Percentiles rank a stretch among this genome's conserved stretches.
phyloP scores from a whole-genome alignment of 1,284 basidiomycete species.

The Sanghuangporus weigelae region DNA sequence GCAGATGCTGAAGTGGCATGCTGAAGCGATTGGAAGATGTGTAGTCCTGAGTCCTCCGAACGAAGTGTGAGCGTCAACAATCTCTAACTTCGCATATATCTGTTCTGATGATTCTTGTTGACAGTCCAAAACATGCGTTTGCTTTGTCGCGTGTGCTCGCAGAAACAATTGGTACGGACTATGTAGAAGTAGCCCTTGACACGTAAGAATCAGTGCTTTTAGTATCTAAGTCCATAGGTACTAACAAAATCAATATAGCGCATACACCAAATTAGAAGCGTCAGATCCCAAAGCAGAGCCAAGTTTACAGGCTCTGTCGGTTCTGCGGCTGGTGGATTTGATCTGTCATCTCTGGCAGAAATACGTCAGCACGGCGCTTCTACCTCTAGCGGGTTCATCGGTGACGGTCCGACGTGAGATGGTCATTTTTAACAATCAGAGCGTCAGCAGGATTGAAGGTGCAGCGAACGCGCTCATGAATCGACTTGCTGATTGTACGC shows the following conservation, averaged over 20 bases:
- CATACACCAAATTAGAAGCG: constrained; percentile 66
- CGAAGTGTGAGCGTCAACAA: constrained; percentile 66
- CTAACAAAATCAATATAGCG: constrained; percentile 38
- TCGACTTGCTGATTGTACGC: constrained; percentile 76
- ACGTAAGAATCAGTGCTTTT: constrained; percentile 52
- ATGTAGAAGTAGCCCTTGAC: constrained; percentile 89
- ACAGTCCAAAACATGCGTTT: constrained; percentile 87
- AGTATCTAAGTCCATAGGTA: not conserved
- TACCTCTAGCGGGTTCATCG: constrained; percentile 83
- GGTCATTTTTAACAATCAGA: constrained; percentile 90
- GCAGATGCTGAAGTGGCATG: constrained; percentile 93
- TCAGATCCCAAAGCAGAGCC: constrained; percentile 79
- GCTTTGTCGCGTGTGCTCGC: constrained; percentile 83
- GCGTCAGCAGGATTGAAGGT: constrained; percentile 83
- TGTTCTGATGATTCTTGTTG: not conserved
- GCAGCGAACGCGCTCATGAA: constrained; percentile 83
- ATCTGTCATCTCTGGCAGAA: constrained; percentile 97
- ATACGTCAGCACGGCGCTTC: constrained; percentile 87
- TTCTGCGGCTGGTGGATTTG: constrained; percentile 79
- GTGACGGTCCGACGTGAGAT: constrained; percentile 92
- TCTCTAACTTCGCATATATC: not conserved
- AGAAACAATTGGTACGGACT: constrained; percentile 82
- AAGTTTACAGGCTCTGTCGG: constrained; percentile 61
- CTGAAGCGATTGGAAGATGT: constrained; percentile 88
- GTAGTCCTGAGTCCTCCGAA: constrained; percentile 77